Conservation (phyloP, 1,139 yeast genomes). For the Yamadazyma diospyri region DNA sequence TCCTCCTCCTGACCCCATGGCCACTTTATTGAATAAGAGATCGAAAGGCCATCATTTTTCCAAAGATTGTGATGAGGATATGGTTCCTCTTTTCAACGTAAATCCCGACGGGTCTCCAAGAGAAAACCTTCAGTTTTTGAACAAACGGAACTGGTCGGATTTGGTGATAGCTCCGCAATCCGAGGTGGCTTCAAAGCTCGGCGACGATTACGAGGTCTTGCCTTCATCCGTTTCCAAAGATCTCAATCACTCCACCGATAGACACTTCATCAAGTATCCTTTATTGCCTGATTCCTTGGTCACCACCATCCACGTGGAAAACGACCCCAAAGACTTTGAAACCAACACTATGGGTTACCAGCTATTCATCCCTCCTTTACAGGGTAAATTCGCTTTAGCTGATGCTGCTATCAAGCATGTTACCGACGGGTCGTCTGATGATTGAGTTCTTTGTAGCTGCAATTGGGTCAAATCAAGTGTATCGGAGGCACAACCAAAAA, state of each 20-base stretch:
- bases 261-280: conserved; percentile 43
- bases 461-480: no score
- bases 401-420: conserved; percentile 34
- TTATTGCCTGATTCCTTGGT: conserved; percentile 56
- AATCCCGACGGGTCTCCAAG: conserved; percentile 61
- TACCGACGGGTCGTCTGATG: conserved; percentile 6
- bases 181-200: conserved; percentile 4
- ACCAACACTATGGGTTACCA: conserved; percentile 65
- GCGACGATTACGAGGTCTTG: conserved; percentile 10
- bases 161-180: conserved; percentile 28
- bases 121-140: conserved; percentile 58
- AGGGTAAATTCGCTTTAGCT: conserved; percentile 31
- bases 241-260: conserved; percentile 11
- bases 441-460: no score
- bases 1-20: conserved; percentile 91
- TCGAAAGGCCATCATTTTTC: conserved; percentile 67
- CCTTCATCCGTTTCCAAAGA: conserved; percentile 27
- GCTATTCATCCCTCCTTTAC: conserved; percentile 62
- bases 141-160: conserved; percentile 75
- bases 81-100: conserved; percentile 62
- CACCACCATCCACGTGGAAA: conserved; percentile 71
- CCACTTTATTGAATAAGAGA: conserved; percentile 60
- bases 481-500: no score
- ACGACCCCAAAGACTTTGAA: conserved; percentile 46
- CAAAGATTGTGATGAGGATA: conserved; percentile 68